Evolutionary conservation across 2,329 filamentous ascomycete genomes (phyloP).

Genomic region (Paraphoma sp.): DNA sequence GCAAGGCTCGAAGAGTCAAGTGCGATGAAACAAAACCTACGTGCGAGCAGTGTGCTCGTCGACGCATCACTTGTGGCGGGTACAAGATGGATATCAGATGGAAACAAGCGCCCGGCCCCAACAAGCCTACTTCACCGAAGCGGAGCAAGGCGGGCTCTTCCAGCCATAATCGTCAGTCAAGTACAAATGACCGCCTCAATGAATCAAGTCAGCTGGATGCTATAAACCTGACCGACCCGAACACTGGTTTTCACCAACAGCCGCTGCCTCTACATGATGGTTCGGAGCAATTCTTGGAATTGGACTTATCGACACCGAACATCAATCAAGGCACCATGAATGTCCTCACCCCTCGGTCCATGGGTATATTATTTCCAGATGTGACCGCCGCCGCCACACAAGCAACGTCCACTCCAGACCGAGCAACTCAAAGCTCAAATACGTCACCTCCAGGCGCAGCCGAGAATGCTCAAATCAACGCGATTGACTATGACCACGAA

Average conservation of each 20-base stretch:
- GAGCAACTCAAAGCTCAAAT: constrained; percentile 1
- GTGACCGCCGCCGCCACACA: constrained; percentile 3
- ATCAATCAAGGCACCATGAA: constrained; percentile 3
- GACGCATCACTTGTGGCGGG: constrained; percentile 70
- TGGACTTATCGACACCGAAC: constrained; percentile 12
- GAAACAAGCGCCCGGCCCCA: constrained; percentile 42
- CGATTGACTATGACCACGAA: constrained; percentile 12
- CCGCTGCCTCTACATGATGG: too few species aligned
- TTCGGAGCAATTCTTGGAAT: constrained; percentile 1
- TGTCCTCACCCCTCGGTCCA: constrained; percentile 12
- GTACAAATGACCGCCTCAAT: not conserved
- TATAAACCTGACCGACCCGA: too few species aligned
- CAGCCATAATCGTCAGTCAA: constrained; percentile 4
- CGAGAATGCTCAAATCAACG: not conserved
- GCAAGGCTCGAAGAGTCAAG: constrained; percentile 74
- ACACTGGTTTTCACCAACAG: too few species aligned
- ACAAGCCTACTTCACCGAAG: constrained; percentile 30
- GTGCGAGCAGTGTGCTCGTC: constrained; percentile 69
- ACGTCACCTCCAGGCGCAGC: not conserved
- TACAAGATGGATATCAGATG: constrained; percentile 78
- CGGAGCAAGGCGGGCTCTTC: constrained; percentile 23
- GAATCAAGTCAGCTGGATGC: not conserved
- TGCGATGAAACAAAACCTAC: constrained; percentile 74
- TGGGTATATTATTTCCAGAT: constrained; percentile 9
- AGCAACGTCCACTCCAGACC: not conserved